phyloP scores from a whole-genome alignment of 805 yeast genomes.

The Metschnikowia proteae region DNA sequence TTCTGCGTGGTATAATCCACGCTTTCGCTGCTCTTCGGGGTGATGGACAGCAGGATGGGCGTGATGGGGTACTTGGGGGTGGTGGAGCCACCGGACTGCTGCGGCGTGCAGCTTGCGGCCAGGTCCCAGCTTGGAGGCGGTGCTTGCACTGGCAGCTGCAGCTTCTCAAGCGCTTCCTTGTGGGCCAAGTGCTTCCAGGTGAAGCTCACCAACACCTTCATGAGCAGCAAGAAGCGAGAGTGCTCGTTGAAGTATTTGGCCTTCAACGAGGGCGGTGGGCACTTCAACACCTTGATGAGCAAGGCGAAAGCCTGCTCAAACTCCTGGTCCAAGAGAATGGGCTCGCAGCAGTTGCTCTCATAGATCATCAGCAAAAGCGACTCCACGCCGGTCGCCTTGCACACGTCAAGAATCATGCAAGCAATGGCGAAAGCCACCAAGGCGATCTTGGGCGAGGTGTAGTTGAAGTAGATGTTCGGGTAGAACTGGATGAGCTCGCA shows the following conservation, averaged over 20 bases:
- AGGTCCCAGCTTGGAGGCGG: slow-evolving; percentile 1
- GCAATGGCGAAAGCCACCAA: slow-evolving; percentile 42
- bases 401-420: slow-evolving; percentile 34
- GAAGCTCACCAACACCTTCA: slow-evolving; percentile 33
- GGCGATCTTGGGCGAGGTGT: slow-evolving; percentile 49
- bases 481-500: slow-evolving; percentile 67
- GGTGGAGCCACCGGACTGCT: slow-evolving; percentile 19
- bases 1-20: slow-evolving; percentile 4
- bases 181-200: slow-evolving; percentile 26
- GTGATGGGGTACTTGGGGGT: slow-evolving; percentile 31
- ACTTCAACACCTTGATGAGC: slow-evolving; percentile 36
- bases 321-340: slow-evolving; percentile 10
- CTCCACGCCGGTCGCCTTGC: slow-evolving; percentile 15
- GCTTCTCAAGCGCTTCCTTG: slow-evolving; percentile 7
- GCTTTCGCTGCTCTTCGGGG: slow-evolving; percentile 14
- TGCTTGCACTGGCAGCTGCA: slow-evolving; percentile 2
- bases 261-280: slow-evolving; percentile 46
- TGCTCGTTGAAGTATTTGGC: slow-evolving; percentile 41
- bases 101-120: slow-evolving; percentile 8
- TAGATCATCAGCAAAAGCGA: slow-evolving; percentile 19
- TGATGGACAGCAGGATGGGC: slow-evolving; percentile 20
- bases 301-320: slow-evolving; percentile 18
- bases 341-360: slow-evolving; percentile 5
- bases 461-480: slow-evolving; percentile 52
- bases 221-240: slow-evolving; percentile 33